phyloP scores from a whole-genome alignment of 2,329 filamentous ascomycete species.

The Fusarium algeriense region DNA sequence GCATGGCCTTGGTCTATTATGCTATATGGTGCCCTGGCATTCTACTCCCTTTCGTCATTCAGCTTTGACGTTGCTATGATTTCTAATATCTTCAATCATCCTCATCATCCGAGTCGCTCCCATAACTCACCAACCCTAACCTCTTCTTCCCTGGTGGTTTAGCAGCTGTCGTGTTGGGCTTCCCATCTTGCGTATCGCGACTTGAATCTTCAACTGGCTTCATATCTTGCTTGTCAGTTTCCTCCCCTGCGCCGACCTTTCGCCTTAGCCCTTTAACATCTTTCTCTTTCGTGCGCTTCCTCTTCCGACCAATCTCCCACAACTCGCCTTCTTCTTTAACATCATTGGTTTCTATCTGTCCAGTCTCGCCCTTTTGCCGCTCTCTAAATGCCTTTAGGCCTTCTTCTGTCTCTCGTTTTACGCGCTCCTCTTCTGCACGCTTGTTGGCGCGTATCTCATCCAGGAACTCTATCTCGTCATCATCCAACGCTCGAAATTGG shows the following conservation, averaged over 20 bases:
- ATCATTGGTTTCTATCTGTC: slow-evolving; percentile 17
- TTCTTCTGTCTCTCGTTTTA: slow-evolving; percentile 67
- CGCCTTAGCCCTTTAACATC: slow-evolving; percentile 52
- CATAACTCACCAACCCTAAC: slow-evolving; percentile 66
- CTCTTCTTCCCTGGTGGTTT: slow-evolving; percentile 41
- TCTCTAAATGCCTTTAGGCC: slow-evolving; percentile 68
- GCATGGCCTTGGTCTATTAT: slow-evolving; percentile 26
- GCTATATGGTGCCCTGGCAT: slow-evolving; percentile 32
- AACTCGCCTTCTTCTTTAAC: slow-evolving; percentile 48
- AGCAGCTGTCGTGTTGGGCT: slow-evolving; percentile 6
- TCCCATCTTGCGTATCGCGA: slow-evolving; percentile 22
- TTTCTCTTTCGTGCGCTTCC: slow-evolving; percentile 53
- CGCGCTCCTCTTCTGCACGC: slow-evolving; percentile 65
- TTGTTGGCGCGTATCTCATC: slow-evolving; percentile 67
- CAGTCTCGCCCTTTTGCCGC: slow-evolving; percentile 56
- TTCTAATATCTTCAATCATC: slow-evolving; percentile 15
- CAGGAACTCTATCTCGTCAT: slow-evolving; percentile 83
- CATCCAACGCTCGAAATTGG: slow-evolving; percentile 82
- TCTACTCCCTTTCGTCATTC: slow-evolving; percentile 34
- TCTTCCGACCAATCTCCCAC: slow-evolving; percentile 55
- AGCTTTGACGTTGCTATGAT: neutral
- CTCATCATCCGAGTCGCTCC: slow-evolving; percentile 62
- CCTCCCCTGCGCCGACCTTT: slow-evolving; percentile 39
- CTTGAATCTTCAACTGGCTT: slow-evolving; percentile 26
- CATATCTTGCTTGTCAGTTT: slow-evolving; percentile 20